Evolutionary conservation across 2,329 filamentous ascomycete genomes (phyloP).

Genomic region (Boeremia lycopersici): DNA sequence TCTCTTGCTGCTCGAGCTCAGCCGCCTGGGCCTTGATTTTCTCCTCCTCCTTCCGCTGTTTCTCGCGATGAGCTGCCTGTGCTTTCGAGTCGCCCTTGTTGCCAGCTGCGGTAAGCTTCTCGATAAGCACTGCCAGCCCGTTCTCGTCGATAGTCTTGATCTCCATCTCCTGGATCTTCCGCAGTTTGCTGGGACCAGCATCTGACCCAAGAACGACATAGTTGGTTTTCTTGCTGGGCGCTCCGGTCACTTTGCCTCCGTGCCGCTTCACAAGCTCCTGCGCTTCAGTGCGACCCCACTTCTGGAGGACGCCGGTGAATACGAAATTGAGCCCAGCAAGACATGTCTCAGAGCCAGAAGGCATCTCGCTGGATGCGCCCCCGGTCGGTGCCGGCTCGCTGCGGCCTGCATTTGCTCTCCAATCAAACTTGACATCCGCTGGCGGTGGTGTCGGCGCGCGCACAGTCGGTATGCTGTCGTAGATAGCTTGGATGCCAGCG

Average conservation of each 20-base stretch:
- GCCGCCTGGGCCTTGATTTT: conserved; percentile 80
- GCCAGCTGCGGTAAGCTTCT: conserved; percentile 79
- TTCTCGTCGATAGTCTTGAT: conserved; percentile 95
- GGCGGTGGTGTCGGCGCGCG: conserved; percentile 82
- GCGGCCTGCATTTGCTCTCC: conserved; percentile 62
- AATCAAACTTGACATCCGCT: conserved; percentile 81
- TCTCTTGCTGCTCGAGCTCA: conserved; percentile 90
- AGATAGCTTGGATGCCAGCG: conserved; percentile 77
- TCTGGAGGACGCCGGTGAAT: conserved; percentile 86
- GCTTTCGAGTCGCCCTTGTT: conserved; percentile 76
- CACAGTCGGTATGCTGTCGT: conserved; percentile 85
- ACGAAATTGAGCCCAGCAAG: conserved; percentile 89
- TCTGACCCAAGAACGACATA: conserved; percentile 91
- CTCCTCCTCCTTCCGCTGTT: conserved; percentile 82
- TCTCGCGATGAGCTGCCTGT: conserved; percentile 82
- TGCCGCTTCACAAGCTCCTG: conserved; percentile 88
- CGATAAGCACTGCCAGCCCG: conserved; percentile 86
- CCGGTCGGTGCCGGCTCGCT: conserved; percentile 68
- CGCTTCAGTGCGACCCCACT: conserved; percentile 82
- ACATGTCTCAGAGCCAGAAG: conserved; percentile 85
- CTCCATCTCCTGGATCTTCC: conserved; percentile 78
- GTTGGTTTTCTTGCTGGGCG: conserved; percentile 89
- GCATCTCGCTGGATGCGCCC: conserved; percentile 70
- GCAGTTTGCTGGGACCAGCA: conserved; percentile 89
- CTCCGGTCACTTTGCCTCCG: conserved; percentile 85